phyloP scores from a whole-genome alignment of 306 rosid species.

The Begonia masoniana region DNA sequence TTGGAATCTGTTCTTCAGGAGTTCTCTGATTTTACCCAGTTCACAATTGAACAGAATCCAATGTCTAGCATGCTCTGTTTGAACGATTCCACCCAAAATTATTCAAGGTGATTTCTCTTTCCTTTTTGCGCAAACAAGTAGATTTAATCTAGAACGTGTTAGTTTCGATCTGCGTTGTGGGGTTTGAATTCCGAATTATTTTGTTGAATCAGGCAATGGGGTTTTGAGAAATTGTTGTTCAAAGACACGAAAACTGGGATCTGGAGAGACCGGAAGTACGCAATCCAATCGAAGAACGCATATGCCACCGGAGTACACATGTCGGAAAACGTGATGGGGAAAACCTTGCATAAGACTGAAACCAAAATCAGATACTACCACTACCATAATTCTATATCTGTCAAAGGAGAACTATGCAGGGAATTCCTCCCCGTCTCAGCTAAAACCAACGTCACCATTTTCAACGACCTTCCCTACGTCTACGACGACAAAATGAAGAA shows the following conservation, averaged over 20 bases:
- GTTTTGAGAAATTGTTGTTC: constrained; percentile 27
- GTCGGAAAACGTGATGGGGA: constrained; percentile 31
- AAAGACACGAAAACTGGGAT: constrained; percentile 23
- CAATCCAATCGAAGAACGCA: constrained; percentile 27
- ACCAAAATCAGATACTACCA: constrained; percentile 27
- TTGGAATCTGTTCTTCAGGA: constrained; percentile 20
- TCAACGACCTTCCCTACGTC: constrained; percentile 15
- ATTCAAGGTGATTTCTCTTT: constrained; percentile 15
- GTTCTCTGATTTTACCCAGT: constrained; percentile 19
- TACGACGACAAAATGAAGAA: constrained; percentile 24
- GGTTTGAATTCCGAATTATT: neutral
- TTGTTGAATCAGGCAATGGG: constrained; percentile 23
- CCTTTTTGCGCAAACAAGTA: neutral
- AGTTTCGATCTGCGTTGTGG: neutral
- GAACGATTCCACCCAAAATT: constrained; percentile 16
- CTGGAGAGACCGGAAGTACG: constrained; percentile 26
- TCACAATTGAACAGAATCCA: constrained; percentile 29
- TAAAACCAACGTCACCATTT: constrained; percentile 12
- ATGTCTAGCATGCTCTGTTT: constrained; percentile 27
- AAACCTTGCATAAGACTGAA: constrained; percentile 25
- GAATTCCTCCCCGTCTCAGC: constrained; percentile 19
- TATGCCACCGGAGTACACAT: constrained; percentile 34
- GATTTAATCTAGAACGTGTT: neutral
- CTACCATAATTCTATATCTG: constrained; percentile 24
- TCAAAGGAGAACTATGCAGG: constrained; percentile 20